A percentile compares a stretch with the other conserved stretches of the same genome.
Conservation (phyloP, 2,329 filamentous ascomycete species). For the Chaetoscypha palmicola region DNA sequence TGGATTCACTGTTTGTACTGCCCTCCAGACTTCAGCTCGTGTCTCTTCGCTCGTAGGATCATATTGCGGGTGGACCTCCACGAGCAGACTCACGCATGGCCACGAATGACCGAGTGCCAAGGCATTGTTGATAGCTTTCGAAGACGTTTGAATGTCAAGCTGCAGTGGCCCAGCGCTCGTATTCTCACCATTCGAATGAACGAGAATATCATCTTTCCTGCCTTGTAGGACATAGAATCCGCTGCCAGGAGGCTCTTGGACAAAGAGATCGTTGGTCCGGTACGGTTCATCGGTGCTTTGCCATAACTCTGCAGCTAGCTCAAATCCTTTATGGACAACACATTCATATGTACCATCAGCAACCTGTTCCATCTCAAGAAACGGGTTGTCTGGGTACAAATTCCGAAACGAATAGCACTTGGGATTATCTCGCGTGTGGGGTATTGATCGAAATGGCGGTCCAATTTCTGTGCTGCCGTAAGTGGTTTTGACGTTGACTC, state of each 20-base stretch:
- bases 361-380: conserved; percentile 27
- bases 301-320: conserved; percentile 31
- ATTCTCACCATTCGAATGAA: conserved; percentile 31
- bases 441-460: conserved; percentile 28
- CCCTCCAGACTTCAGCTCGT: conserved; percentile 16
- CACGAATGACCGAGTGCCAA: conserved; percentile 25
- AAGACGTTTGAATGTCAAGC: conserved; percentile 25
- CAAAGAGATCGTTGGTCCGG: conserved; percentile 29
- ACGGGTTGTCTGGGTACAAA: conserved; percentile 25
- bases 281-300: conserved; percentile 24
- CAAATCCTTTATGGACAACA: conserved; percentile 29
- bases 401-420: conserved; percentile 28
- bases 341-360: conserved; percentile 29
- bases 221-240: conserved; percentile 28
- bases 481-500: conserved; percentile 31
- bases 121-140: conserved; percentile 21
- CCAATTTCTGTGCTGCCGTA: conserved; percentile 32
- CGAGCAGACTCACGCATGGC: conserved; percentile 24
- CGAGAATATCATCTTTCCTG: conserved; percentile 30
- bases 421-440: conserved; percentile 24
- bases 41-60: conserved; percentile 11
- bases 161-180: conserved; percentile 27
- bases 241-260: conserved; percentile 28
- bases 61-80: conserved; percentile 23
- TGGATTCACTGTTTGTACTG: conserved; percentile 20